Evolutionary conservation across 106 monocot species (phyloP), one percentile per base, ranked within the genome.

Genomic region (Alisma plantagoaquatica): DNA sequence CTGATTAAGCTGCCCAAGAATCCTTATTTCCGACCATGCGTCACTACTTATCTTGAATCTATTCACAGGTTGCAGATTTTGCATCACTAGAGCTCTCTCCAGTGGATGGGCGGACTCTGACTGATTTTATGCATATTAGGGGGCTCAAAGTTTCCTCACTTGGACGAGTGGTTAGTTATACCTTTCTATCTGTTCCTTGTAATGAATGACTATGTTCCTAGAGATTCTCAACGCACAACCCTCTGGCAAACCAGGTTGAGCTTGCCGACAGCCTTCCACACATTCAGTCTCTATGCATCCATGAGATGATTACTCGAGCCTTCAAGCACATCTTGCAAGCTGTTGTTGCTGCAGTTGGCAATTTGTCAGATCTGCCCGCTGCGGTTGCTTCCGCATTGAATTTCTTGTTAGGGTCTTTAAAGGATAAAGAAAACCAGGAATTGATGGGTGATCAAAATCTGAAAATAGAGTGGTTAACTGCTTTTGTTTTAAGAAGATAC

Each of bases 1-100:
- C n/a, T n/a, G n/a, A n/a, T n/a, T n/a, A n/a, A n/a, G n/a, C n/a
- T n/a, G n/a, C n/a, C n/a, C n/a, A n/a, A n/a, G n/a, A n/a, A n/a
- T n/a, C n/a, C n/a, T n/a, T n/a, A n/a, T n/a, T n/a, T n/a, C n/a
- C n/a, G n/a, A n/a, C n/a, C n/a, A n/a, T n/a, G n/a, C n/a, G n/a
- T n/a, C n/a, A n/a, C n/a, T n/a, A n/a, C n/a, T n/a, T n/a, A n/a
- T n/a, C n/a, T n/a, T n/a, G n/a, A n/a, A n/a, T n/a, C n/a, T n/a
- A n/a, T n/a, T 29, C 28, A 15, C 67, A 93, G 92, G 87, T 87
- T 14, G 64, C 87, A 53, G 93, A 93, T 77, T 93, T 93, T 80
- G 83, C 87, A 41, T 93, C 87, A 38, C 83, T 93, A 59, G 87
- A 93, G 49, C 79, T 93, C 59, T 93, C 87, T 47, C 93, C 93